These are phyloP conservation scores for Pelargonium australe DNA, from an alignment of 441 rosid species.

Conservation along the genomic window DNA sequence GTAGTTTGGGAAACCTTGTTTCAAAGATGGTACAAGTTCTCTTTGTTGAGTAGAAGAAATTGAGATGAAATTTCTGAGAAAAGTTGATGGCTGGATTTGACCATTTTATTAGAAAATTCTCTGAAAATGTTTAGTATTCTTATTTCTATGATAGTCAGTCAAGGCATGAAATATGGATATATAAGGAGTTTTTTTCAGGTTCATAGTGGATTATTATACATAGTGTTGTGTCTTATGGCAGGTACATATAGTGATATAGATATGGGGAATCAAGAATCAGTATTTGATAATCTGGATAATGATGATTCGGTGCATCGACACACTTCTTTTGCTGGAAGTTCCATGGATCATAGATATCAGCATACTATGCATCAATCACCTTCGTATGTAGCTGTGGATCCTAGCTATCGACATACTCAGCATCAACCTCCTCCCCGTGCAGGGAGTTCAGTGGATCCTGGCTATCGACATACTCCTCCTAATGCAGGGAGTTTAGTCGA, in stretches of 20 bases:
- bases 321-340: conserved; percentile 18
- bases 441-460: too few species aligned
- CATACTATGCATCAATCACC: neutral
- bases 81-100: too few species aligned
- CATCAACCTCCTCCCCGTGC: neutral
- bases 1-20: too few species aligned
- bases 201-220: too few species aligned
- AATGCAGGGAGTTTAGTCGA: too few species aligned
- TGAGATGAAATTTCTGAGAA: too few species aligned
- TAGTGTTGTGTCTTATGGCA: neutral
- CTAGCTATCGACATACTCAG: neutral
- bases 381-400: neutral
- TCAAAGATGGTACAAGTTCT: too few species aligned
- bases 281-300: conserved; percentile 19
- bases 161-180: neutral
- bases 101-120: too few species aligned
- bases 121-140: too few species aligned
- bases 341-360: neutral
- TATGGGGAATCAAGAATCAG: conserved; percentile 29
- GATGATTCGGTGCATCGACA: conserved; percentile 22
- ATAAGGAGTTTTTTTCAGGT: neutral
- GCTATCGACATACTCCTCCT: too few species aligned
- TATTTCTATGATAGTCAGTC: neutral
- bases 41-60: too few species aligned
- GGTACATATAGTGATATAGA: neutral